A percentile compares a stretch with the other conserved stretches of the same genome.
These are phyloP conservation scores for Plectranthus barbatus DNA, from an alignment of 257 asterid genomes.

Conservation along the genomic window DNA sequence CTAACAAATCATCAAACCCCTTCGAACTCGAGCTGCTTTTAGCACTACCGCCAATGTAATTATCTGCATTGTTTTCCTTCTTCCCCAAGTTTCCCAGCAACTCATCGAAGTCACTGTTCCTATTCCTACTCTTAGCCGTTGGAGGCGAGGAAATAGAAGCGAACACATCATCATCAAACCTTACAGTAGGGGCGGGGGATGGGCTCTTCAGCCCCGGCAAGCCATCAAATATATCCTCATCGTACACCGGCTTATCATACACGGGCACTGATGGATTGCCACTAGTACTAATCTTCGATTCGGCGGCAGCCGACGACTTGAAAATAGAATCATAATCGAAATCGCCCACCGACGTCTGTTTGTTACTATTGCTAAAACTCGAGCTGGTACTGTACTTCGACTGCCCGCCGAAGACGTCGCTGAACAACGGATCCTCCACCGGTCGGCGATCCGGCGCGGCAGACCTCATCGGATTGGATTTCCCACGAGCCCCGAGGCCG, in stretches of 20 bases:
- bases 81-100: slow-evolving; percentile 53
- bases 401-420: slow-evolving; percentile 72
- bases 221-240: slow-evolving; percentile 89
- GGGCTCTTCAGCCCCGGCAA: slow-evolving; percentile 84
- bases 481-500: slow-evolving; percentile 66
- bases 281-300: slow-evolving; percentile 19
- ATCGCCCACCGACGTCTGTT: slow-evolving; percentile 32
- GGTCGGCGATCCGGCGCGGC: slow-evolving; percentile 57
- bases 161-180: slow-evolving; percentile 61
- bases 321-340: slow-evolving; percentile 60
- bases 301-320: slow-evolving; percentile 25
- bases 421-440: slow-evolving; percentile 48
- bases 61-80: slow-evolving; percentile 38
- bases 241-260: slow-evolving; percentile 94
- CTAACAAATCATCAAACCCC: slow-evolving; percentile 68
- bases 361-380: slow-evolving; percentile 18
- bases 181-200: slow-evolving; percentile 35
- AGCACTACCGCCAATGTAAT: slow-evolving; percentile 24
- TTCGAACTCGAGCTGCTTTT: slow-evolving; percentile 39
- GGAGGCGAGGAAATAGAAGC: slow-evolving; percentile 46
- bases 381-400: slow-evolving; percentile 48
- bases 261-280: slow-evolving; percentile 46
- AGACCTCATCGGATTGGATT: slow-evolving; percentile 95
- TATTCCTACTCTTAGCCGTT: slow-evolving; percentile 21
- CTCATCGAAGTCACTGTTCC: slow-evolving; percentile 44